A percentile compares a stretch with the other conserved stretches of the same genome.
phyloP scores from a whole-genome alignment of 306 rosid genomes.

The Amphicarpaea edgeworthii region DNA sequence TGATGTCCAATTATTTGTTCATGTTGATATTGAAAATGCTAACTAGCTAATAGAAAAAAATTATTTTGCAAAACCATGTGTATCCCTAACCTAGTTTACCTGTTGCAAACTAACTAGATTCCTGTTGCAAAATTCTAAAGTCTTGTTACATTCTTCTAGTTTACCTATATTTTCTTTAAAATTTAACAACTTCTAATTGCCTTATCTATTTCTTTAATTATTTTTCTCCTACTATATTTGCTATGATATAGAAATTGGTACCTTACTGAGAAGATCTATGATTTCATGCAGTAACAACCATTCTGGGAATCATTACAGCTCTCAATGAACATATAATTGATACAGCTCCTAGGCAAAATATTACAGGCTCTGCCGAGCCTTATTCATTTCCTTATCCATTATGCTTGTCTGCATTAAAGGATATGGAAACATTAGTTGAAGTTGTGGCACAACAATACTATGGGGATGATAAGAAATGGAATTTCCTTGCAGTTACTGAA shows the following conservation, averaged over 20 bases:
- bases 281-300: constrained; percentile 76
- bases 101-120: not conserved
- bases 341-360: constrained; percentile 60
- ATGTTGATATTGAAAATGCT: constrained; percentile 22
- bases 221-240: constrained; percentile 16
- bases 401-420: constrained; percentile 90
- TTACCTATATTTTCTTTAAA: constrained; percentile 8
- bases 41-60: not conserved
- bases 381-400: constrained; percentile 76
- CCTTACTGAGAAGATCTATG: constrained; percentile 36
- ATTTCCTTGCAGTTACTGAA: constrained; percentile 88
- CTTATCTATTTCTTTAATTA: not conserved
- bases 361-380: constrained; percentile 55
- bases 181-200: not conserved
- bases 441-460: constrained; percentile 88
- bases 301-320: constrained; percentile 87
- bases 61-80: not conserved
- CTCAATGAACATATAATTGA: constrained; percentile 87
- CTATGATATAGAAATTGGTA: constrained; percentile 9
- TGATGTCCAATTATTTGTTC: constrained; percentile 8
- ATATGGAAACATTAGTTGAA: constrained; percentile 90
- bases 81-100: not conserved
- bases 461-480: constrained; percentile 92
- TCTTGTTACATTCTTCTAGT: constrained; percentile 11
- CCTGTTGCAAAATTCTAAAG: constrained; percentile 1